Conservation (phyloP, 192 early-diverging fungal species). For the Mortierella antarctica region DNA sequence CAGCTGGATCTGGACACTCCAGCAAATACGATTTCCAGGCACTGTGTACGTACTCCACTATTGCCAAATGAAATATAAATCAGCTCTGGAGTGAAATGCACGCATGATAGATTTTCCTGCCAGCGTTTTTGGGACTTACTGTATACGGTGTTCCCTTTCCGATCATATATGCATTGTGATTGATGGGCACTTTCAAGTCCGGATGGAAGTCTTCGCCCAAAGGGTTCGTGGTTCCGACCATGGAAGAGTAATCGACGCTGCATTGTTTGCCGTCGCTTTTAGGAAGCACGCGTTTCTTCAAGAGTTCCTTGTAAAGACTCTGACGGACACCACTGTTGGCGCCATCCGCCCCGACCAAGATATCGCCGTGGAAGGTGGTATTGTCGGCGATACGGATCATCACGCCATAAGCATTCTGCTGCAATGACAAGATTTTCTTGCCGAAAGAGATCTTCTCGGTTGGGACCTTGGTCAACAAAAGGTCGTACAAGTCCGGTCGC, state of each 20-base stretch:
- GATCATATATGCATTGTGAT: conserved; percentile 1
- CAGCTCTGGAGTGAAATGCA: not conserved
- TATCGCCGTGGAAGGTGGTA: conserved; percentile 9
- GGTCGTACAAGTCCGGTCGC: conserved; percentile 6
- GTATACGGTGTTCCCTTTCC: conserved; percentile 27
- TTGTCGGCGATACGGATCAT: conserved; percentile 12
- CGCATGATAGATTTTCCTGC: not conserved
- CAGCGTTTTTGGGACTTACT: conserved; percentile 1
- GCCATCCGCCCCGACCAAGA: conserved; percentile 18
- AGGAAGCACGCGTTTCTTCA: not conserved
- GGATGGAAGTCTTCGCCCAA: conserved; percentile 9
- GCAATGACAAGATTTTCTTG: conserved; percentile 1
- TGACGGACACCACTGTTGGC: conserved; percentile 10
- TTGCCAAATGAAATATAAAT: not conserved
- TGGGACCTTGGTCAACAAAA: not conserved
- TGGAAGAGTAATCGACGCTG: not conserved
- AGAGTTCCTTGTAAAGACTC: conserved; percentile 8
- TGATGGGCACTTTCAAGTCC: not conserved
- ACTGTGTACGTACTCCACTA: conserved; percentile 25
- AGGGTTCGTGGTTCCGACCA: conserved; percentile 1
- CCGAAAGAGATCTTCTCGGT: conserved; percentile 4
- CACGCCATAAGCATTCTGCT: conserved; percentile 5
- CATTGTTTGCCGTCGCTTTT: not conserved
- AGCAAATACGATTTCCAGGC: conserved; percentile 13
- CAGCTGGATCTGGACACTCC: conserved; percentile 10